Evolutionary conservation across 495 filamentous ascomycete genomes (phyloP).

Genomic region (Filosporella fistucella): DNA sequence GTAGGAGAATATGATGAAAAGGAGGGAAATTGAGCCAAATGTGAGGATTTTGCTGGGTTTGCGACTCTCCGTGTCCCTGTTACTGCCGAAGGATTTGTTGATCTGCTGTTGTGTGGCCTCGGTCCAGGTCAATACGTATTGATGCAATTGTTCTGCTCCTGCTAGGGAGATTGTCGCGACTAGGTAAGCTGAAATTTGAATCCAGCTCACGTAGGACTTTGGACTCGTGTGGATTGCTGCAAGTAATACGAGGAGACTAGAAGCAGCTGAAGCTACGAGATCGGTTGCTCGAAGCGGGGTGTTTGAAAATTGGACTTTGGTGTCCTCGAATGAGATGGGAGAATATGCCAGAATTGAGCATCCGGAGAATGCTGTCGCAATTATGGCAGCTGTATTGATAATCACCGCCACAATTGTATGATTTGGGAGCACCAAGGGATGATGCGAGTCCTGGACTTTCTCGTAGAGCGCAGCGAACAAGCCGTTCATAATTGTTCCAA

Average conservation of each 20-base stretch:
- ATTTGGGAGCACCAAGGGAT: neutral
- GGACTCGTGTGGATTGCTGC: neutral
- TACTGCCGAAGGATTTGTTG: neutral
- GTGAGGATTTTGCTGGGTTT: too few species aligned
- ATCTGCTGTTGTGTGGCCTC: neutral
- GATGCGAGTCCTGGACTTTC: too few species aligned
- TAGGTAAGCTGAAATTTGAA: neutral
- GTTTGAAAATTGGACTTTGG: slow-evolving; percentile 3
- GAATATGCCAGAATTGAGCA: slow-evolving; percentile 3
- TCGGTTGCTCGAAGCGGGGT: neutral
- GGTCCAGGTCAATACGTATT: neutral
- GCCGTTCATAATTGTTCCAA: slow-evolving; percentile 14
- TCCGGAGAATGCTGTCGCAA: slow-evolving; percentile 2
- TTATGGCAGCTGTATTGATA: neutral
- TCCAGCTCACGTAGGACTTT: neutral
- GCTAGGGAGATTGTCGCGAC: neutral
- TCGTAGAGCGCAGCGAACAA: neutral
- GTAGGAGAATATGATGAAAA: neutral
- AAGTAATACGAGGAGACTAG: slow-evolving; percentile 4
- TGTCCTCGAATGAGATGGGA: slow-evolving; percentile 5
- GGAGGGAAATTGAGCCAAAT: neutral
- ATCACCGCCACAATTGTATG: neutral
- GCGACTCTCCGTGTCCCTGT: too few species aligned
- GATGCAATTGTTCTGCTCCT: neutral
- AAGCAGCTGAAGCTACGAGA: neutral